Percentiles rank a stretch among this genome's conserved stretches.
phyloP scores from a whole-genome alignment of 371 early-diverging fungal genomes.

The Mucor saturninus region DNA sequence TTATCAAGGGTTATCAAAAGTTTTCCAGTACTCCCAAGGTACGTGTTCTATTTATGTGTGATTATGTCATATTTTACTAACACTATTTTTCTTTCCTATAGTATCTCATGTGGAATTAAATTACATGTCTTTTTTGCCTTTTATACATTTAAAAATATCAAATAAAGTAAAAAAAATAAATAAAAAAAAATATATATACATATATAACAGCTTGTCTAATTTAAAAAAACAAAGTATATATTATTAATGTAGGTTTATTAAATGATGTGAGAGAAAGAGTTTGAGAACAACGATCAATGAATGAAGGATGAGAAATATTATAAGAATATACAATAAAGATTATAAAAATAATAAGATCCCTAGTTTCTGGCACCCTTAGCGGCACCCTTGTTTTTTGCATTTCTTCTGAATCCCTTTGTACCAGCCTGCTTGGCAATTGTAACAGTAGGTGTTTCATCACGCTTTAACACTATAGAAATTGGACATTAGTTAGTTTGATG shows the following conservation, averaged over 20 bases:
- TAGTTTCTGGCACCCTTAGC: not conserved
- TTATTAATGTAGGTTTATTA: not conserved
- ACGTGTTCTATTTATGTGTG: not conserved
- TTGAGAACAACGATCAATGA: no score
- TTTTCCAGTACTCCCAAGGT: conserved; percentile 93
- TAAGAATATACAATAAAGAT: not conserved
- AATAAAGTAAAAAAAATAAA: conserved; percentile 6
- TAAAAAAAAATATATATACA: not conserved
- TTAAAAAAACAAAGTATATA: not conserved
- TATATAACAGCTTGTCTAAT: not conserved
- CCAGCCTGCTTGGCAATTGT: not conserved
- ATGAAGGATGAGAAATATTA: not conserved
- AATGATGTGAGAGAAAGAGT: no score
- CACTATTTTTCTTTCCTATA: conserved; percentile 18
- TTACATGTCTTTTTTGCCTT: conserved; percentile 6
- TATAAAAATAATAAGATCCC: not conserved
- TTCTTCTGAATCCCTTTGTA: conserved; percentile 2
- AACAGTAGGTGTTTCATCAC: conserved; percentile 1
- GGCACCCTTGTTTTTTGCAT: not conserved
- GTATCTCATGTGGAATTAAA: conserved; percentile 65
- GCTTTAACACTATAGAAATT: not conserved
- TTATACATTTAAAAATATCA: conserved; percentile 3
- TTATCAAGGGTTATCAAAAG: conserved; percentile 99
- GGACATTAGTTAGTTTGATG: not conserved
- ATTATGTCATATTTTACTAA: not conserved